Conservation (phyloP, 2,329 filamentous ascomycete species). For the Nigrograna mackinnonii region DNA sequence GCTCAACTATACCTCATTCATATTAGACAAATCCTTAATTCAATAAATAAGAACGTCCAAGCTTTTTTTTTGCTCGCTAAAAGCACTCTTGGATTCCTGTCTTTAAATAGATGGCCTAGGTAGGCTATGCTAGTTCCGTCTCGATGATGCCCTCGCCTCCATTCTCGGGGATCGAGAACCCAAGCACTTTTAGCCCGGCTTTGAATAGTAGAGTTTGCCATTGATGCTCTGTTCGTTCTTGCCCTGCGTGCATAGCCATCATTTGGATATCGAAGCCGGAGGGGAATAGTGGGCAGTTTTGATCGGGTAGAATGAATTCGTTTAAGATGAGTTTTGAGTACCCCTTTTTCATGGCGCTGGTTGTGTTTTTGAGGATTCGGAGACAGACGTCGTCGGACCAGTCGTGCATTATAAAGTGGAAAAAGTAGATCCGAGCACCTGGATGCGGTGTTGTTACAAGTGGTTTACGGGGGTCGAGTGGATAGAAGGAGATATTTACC, state of each 20-base stretch:
- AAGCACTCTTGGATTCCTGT: too few species aligned
- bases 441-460: too few species aligned
- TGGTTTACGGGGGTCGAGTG: too few species aligned
- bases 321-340: constrained; percentile 32
- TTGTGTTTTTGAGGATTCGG: constrained; percentile 22
- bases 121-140: constrained; percentile 1
- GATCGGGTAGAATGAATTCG: constrained; percentile 28
- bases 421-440: constrained; percentile 28
- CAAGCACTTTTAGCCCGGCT: constrained; percentile 6
- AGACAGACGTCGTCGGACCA: constrained; percentile 26
- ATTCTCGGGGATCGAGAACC: not conserved
- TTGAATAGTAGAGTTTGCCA: constrained; percentile 3
- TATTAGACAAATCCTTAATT: too few species aligned
- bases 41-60: too few species aligned
- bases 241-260: constrained; percentile 5
- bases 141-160: constrained; percentile 3
- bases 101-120: too few species aligned
- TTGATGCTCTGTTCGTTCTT: constrained; percentile 6
- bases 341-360: constrained; percentile 28
- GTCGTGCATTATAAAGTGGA: constrained; percentile 34
- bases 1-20: too few species aligned
- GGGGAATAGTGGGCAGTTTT: constrained; percentile 6
- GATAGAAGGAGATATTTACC: constrained; percentile 6
- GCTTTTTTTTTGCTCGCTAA: too few species aligned
- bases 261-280: constrained; percentile 5